Percentiles rank a stretch among this genome's conserved stretches.
These are phyloP conservation scores for Stygiomarasmius scandens DNA, from an alignment of 1,284 basidiomycete species.

Conservation along the genomic window DNA sequence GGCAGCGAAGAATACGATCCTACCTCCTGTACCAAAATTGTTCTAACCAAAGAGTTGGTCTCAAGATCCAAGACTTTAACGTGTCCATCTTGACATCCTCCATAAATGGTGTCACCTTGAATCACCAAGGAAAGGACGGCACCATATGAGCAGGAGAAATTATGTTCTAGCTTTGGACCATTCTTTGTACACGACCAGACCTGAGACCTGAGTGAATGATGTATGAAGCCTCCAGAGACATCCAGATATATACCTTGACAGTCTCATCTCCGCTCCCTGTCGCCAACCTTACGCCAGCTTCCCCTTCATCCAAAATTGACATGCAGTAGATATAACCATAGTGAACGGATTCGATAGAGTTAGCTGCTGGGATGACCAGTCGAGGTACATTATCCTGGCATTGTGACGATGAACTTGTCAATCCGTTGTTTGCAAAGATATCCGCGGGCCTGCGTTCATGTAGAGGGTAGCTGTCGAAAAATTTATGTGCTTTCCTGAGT, in stretches of 20 bases:
- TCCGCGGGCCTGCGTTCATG: slow-evolving; percentile 67
- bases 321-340: slow-evolving; percentile 95
- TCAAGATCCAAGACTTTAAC: slow-evolving; percentile 93
- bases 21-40: slow-evolving; percentile 86
- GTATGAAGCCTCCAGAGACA: not conserved
- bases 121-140: slow-evolving; percentile 82
- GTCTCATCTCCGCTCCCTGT: slow-evolving; percentile 90
- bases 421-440: slow-evolving; percentile 55
- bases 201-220: slow-evolving; percentile 33
- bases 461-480: slow-evolving; percentile 81
- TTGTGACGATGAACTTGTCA: slow-evolving; percentile 23
- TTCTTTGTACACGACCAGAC: slow-evolving; percentile 71
- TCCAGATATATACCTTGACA: slow-evolving; percentile 64
- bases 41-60: slow-evolving; percentile 83
- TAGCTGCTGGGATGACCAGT: slow-evolving; percentile 63
- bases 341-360: slow-evolving; percentile 86
- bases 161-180: slow-evolving; percentile 53
- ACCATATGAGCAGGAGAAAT: slow-evolving; percentile 66
- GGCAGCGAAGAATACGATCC: not conserved
- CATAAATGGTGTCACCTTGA: slow-evolving; percentile 82
- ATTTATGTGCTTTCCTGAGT: slow-evolving; percentile 68
- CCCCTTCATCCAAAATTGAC: slow-evolving; percentile 50
- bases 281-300: slow-evolving; percentile 59
- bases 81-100: slow-evolving; percentile 92
- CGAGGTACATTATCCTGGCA: slow-evolving; percentile 32